These are phyloP conservation scores for Phytopythium vexans DNA, from an alignment of 352 stramenopile species.

Conservation along the genomic window DNA sequence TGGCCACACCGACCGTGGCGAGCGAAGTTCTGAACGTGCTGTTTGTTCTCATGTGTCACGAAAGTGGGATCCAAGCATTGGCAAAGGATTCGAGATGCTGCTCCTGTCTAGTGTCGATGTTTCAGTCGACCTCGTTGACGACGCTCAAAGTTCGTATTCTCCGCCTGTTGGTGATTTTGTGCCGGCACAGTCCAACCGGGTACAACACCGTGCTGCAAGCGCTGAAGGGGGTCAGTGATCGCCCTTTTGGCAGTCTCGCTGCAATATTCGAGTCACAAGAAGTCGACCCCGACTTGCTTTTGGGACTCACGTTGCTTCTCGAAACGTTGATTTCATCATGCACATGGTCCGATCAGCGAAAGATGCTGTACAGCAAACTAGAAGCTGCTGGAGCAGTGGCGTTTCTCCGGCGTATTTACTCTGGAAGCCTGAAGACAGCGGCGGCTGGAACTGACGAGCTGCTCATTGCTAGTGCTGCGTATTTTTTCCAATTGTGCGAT, in stretches of 20 bases:
- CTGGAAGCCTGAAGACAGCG: neutral
- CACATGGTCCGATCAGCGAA: neutral
- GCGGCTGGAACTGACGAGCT: neutral
- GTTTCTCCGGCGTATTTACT: neutral
- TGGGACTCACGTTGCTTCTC: neutral
- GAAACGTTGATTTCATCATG: neutral
- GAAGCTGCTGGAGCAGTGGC: neutral
- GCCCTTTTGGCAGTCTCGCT: neutral
- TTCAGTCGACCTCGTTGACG: constrained; percentile 16
- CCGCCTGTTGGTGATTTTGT: constrained; percentile 1
- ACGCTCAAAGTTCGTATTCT: constrained; percentile 28
- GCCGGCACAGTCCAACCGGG: neutral
- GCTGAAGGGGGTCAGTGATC: neutral
- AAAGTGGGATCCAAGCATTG: constrained; percentile 26
- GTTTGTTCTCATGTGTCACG: constrained; percentile 39
- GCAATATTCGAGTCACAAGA: neutral
- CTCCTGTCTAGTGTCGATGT: constrained; percentile 18
- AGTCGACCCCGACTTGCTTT: neutral
- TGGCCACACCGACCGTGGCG: constrained; percentile 14
- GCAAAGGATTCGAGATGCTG: constrained; percentile 28
- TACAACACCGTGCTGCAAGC: neutral
- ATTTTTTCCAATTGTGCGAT: neutral
- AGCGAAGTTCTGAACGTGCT: constrained; percentile 48
- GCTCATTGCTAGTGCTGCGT: neutral
- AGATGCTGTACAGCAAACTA: neutral